Conservation (phyloP, 176 grass and related monocot species). For the Lolium multiflorum region DNA sequence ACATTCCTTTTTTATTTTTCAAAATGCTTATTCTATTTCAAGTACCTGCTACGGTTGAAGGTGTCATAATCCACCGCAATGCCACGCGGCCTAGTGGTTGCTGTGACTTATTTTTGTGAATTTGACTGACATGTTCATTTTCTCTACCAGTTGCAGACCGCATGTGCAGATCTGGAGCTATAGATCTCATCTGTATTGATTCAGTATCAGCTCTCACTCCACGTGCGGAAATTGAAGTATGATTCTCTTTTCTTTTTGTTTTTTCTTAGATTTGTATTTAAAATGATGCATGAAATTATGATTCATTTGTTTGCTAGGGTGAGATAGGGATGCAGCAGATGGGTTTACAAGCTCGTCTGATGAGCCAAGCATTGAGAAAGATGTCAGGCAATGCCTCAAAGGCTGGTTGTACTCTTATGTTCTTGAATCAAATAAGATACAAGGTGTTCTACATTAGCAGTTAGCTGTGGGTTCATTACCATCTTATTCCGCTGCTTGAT, state of each 20-base stretch:
- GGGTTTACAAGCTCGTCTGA: conserved; percentile 95
- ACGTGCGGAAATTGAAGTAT: conserved; percentile 95
- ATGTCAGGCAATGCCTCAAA: conserved; percentile 99
- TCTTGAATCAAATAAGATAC: conserved; percentile 99
- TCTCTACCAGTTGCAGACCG: conserved; percentile 86
- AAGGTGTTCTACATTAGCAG: conserved; percentile 61
- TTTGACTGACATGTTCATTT: conserved; percentile 44
- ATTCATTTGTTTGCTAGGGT: conserved; percentile 57
- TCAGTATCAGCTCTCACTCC: conserved; percentile 97
- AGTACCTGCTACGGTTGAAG: neutral
- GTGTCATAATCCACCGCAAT: neutral
- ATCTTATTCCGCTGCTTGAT: conserved; percentile 40
- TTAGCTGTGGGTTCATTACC: conserved; percentile 27
- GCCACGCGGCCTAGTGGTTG: neutral
- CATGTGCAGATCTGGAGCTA: conserved; percentile 97
- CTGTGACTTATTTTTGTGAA: conserved; percentile 8
- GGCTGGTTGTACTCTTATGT: conserved; percentile 98
- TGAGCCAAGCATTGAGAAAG: conserved; percentile 99
- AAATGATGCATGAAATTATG: conserved; percentile 20
- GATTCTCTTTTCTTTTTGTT: conserved; percentile 17
- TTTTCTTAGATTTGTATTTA: neutral
- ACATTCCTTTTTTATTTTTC: neutral
- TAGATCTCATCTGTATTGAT: conserved; percentile 98
- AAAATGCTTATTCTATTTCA: conserved; percentile 23
- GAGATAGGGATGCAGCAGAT: conserved; percentile 99